Evolutionary conservation across 768 basidiomycete genomes (phyloP), one percentile per base, ranked within the genome.

Genomic region (Boletus edulis): DNA sequence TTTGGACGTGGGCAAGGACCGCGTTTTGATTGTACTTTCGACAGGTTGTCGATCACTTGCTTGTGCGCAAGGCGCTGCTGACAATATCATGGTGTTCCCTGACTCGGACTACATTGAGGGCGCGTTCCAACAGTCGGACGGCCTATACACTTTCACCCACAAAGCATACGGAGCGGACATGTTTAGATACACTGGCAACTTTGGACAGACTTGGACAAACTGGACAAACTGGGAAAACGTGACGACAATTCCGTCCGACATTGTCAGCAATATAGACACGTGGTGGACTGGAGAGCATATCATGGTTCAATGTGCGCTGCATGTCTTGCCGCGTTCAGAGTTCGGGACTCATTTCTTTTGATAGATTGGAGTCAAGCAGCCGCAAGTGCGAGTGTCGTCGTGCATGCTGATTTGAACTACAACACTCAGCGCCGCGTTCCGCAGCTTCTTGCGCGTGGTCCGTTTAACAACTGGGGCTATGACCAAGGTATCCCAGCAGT

Each of bases 391-490:
- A 75, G 80, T 27, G 78, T 83, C 41, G 83, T 91, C 35, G 74
- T 92, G 12, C 94, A 96, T 61, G 88, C 89, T 17, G 94, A 97
- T 65, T 69, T 76, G 54, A 79, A 78, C 41, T 90, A 81, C 67
- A 69, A 67, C 9, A 79, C 77, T 3, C 68, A 73, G 38, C 87
- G 94, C 63, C 88, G 92, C 24, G 87, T 91, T 29, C 94, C 94
- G 24, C 92, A 94, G 63, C 78, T 95, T 62, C 74, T 97, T 50
- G 89, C 85, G 42, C 87, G 94, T 62, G 94, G 94, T 46, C 84
- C 86, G 0, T 97, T 91, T 81, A 97, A 97, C 65, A 73, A 80
- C 35, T 97, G 93, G 92, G 94, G 94, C 52, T 94, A 84, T 67
- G 94, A 97, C 74, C 76, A 84, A 54, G 94, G 94, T 63, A 81